phyloP scores from a whole-genome alignment of 768 basidiomycete species.

The Botryobasidium botryosum region DNA sequence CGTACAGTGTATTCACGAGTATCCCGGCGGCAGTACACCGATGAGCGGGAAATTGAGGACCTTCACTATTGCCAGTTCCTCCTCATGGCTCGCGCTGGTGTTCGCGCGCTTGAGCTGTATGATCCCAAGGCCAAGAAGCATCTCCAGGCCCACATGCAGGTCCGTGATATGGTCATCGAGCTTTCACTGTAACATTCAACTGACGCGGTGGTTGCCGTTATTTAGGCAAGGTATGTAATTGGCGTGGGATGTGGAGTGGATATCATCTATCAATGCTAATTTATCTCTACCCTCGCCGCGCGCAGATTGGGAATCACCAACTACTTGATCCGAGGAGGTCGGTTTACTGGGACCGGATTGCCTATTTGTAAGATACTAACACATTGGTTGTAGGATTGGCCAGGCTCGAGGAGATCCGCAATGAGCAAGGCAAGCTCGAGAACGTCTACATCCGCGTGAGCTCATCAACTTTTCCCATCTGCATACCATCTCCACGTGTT shows the following conservation, averaged over 20 bases:
- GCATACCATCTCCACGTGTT: not conserved
- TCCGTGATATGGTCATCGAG: too few relatives aligned
- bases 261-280: not conserved
- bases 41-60: slow-evolving; percentile 52
- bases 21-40: slow-evolving; percentile 36
- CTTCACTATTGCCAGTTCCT: slow-evolving; percentile 70
- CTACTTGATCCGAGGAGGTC: slow-evolving; percentile 51
- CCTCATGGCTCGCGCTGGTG: slow-evolving; percentile 66
- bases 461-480: slow-evolving; percentile 6
- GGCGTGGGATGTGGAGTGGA: not conserved
- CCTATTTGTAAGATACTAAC: not conserved
- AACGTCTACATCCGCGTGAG: slow-evolving; percentile 54
- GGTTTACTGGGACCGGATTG: too few relatives aligned
- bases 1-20: not conserved
- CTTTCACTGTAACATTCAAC: too few relatives aligned
- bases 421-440: slow-evolving; percentile 37
- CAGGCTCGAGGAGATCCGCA: slow-evolving; percentile 48
- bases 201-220: too few relatives aligned
- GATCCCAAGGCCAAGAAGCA: slow-evolving; percentile 69
- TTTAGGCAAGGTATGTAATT: slow-evolving; percentile 47
- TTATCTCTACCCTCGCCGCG: not conserved
- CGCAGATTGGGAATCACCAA: slow-evolving; percentile 65
- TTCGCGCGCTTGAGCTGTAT: slow-evolving; percentile 67
- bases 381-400: slow-evolving; percentile 24
- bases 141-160: slow-evolving; percentile 83